These are phyloP conservation scores for Candida parachauliodes DNA, from an alignment of 805 yeast species.

Conservation along the genomic window DNA sequence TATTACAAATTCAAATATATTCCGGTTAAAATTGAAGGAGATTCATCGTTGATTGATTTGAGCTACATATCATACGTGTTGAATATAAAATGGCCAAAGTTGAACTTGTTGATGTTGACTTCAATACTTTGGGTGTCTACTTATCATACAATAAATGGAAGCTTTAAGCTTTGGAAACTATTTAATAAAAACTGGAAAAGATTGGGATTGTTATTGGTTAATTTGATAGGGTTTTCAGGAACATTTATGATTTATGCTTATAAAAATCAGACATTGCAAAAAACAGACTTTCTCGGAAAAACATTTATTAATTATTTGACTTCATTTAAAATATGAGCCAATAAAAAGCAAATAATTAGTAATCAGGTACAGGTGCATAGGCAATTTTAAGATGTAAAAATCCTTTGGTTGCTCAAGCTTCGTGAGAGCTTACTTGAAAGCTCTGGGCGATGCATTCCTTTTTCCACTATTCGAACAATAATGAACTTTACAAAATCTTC, in stretches of 20 bases:
- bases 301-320: constrained; percentile 26
- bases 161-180: constrained; percentile 42
- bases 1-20: constrained; percentile 42
- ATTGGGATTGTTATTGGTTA: constrained; percentile 42
- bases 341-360: neutral
- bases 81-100: constrained; percentile 8
- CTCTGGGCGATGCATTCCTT: too few species aligned
- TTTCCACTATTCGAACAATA: too few species aligned
- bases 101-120: constrained; percentile 6
- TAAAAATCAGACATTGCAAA: constrained; percentile 15
- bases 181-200: constrained; percentile 39
- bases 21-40: constrained; percentile 61
- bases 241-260: constrained; percentile 30
- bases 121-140: constrained; percentile 34
- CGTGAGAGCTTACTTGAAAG: too few species aligned
- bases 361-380: neutral
- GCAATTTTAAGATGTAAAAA: too few species aligned
- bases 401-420: too few species aligned
- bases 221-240: constrained; percentile 32
- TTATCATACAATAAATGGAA: constrained; percentile 57
- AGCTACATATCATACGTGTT: constrained; percentile 45
- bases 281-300: constrained; percentile 25
- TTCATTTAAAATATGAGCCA: constrained; percentile 11
- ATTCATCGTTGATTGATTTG: constrained; percentile 52
- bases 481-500: too few species aligned